These are phyloP conservation scores for Jamesozyma piceae DNA, from an alignment of 805 yeast genomes.

Conservation along the genomic window DNA sequence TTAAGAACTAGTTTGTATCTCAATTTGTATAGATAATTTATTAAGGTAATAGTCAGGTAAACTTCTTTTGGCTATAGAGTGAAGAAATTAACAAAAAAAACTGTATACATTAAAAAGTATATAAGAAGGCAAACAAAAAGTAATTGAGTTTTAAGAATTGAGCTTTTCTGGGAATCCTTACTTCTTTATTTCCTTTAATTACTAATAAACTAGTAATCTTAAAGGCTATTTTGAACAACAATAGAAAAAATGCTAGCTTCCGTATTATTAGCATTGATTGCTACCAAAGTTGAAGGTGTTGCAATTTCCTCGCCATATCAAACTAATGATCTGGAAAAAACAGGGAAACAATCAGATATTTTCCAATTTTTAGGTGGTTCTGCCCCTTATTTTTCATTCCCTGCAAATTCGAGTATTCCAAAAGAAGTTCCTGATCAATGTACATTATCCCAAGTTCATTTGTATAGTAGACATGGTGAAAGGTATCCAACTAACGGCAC, in stretches of 20 bases:
- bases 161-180: too few species aligned
- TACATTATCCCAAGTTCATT: slow-evolving; percentile 54
- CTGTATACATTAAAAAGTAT: too few species aligned
- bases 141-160: too few species aligned
- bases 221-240: too few species aligned
- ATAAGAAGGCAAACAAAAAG: too few species aligned
- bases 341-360: slow-evolving; percentile 27
- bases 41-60: too few species aligned
- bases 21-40: too few species aligned
- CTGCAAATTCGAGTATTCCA: slow-evolving; percentile 44
- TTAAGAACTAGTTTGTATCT: too few species aligned
- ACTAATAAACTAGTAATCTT: too few species aligned
- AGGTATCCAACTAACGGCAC: slow-evolving; percentile 52
- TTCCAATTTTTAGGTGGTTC: slow-evolving; percentile 45
- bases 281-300: slow-evolving; percentile 41
- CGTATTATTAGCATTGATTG: neutral
- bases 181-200: too few species aligned
- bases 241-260: slow-evolving; percentile 1
- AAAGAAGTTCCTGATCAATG: slow-evolving; percentile 40
- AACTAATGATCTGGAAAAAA: slow-evolving; percentile 36
- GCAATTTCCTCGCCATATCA: slow-evolving; percentile 62
- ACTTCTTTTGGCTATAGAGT: too few species aligned
- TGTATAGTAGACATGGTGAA: slow-evolving; percentile 58
- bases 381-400: slow-evolving; percentile 45
- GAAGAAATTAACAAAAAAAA: too few species aligned